Base-by-base conservation (phyloP, 768 basidiomycete genomes). In the Auriculariales sp. region DNA sequence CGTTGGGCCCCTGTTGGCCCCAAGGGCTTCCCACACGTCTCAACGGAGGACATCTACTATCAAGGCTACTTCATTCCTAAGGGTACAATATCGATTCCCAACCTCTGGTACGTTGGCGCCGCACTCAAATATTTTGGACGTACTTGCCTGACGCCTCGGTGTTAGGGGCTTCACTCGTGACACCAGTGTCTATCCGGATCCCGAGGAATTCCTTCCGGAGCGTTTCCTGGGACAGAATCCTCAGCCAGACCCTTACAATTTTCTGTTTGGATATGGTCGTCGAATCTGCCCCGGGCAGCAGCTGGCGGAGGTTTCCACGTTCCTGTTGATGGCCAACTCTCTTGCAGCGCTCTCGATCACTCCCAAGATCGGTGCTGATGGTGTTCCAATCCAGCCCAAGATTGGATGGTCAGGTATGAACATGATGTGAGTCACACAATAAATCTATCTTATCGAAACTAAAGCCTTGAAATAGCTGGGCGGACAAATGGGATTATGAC, bases 1-100 rank as follows among this genome's bases (percentile, higher is more conserved):
- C 51, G 58, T 9, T 59, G 59, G 59, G 50, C 46, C 1, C 58
- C 60, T 1, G 56, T 55, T 7, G 42, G 48, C 7, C 59, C 60
- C 19, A 64, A 5, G 67, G 71, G 67, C 48, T 66, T 71, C 0
- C 71, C 73, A 14, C 74, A 77, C 53, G 61, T 63, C 4, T 67
- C 70, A 1, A 60, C 61, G 29, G 68, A 74, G 54, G 74, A 75
- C 51, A 68, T 69, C 42, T 58, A 59, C 0, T 29, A 61, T 65
- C 28, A 61, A 69, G 72, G 70, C 5, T 72, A 72, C 52, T 61
- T 67, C 24, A 68, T 77, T 36, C 74, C 75, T n/a, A 74, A 75
- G 54, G 69, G 66, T 7, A 56, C 71, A 0, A 58, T 73, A 30
- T 67, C 76, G 46, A 54, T 74, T 34, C 59, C 64, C 4, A 77